These are phyloP conservation scores for Paramarasmius palmivorus DNA, from an alignment of 1,284 basidiomycete genomes.

Conservation along the genomic window DNA sequence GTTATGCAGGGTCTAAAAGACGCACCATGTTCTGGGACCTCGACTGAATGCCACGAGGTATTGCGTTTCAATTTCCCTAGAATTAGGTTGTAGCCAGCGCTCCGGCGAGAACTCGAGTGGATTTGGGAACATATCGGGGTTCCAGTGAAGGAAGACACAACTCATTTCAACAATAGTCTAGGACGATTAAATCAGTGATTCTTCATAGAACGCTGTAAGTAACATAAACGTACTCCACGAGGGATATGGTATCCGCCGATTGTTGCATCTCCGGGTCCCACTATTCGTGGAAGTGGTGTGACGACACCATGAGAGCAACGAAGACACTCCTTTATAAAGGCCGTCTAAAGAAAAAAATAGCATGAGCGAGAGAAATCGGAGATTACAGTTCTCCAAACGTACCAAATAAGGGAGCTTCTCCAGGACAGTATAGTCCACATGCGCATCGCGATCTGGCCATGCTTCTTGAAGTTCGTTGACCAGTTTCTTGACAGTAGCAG, in stretches of 20 bases:
- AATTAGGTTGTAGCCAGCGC: slow-evolving; percentile 7
- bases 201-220: not conserved
- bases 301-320: slow-evolving; percentile 12
- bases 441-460: slow-evolving; percentile 26
- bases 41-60: slow-evolving; percentile 7
- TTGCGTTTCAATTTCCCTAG: slow-evolving; percentile 1
- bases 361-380: not conserved
- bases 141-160: slow-evolving; percentile 3
- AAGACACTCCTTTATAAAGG: slow-evolving; percentile 12
- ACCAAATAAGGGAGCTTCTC: slow-evolving; percentile 35
- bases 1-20: not conserved
- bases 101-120: slow-evolving; percentile 11
- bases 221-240: slow-evolving; percentile 6
- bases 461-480: slow-evolving; percentile 24
- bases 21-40: slow-evolving; percentile 10
- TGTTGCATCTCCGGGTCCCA: slow-evolving; percentile 1
- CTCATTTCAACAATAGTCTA: slow-evolving; percentile 12
- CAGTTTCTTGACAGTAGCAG: slow-evolving; percentile 14
- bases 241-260: slow-evolving; percentile 7
- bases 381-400: not conserved
- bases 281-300: slow-evolving; percentile 10
- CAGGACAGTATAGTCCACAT: slow-evolving; percentile 21
- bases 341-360: slow-evolving; percentile 3
- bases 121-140: slow-evolving; percentile 9
- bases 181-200: not conserved